Conservation (phyloP, 106 monocot species). For the Posidonia australis region DNA sequence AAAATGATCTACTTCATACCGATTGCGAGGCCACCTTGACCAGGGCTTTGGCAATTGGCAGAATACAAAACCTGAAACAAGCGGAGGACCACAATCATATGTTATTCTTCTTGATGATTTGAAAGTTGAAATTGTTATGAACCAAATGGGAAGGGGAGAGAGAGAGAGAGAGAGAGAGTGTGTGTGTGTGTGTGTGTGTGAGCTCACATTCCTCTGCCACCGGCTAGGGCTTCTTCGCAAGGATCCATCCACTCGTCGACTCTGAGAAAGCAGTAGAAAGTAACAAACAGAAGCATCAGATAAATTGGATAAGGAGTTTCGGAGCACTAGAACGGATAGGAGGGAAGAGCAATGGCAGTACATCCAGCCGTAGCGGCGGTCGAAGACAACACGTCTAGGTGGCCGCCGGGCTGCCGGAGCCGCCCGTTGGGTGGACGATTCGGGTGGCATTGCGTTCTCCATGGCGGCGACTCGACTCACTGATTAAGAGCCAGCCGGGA, state of each 20-base stretch:
- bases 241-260: slow-evolving; percentile 78
- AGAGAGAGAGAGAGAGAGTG: no score
- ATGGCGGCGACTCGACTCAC: no score
- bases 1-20: no score
- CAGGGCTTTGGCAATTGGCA: slow-evolving; percentile 35
- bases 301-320: not conserved
- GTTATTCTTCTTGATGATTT: not conserved
- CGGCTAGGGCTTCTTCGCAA: slow-evolving; percentile 56
- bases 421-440: not conserved
- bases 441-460: no score
- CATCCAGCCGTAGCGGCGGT: slow-evolving; percentile 71
- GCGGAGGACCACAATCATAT: not conserved
- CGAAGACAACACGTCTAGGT: slow-evolving; percentile 28
- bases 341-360: slow-evolving; percentile 16
- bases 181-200: no score
- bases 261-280: slow-evolving; percentile 19
- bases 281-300: not conserved
- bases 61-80: slow-evolving; percentile 45
- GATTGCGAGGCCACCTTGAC: slow-evolving; percentile 17
- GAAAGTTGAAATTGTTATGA: not conserved
- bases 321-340: not conserved
- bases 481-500: no score
- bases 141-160: no score
- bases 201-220: slow-evolving; percentile 72
- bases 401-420: slow-evolving; percentile 6